A percentile compares a stretch with the other conserved stretches of the same genome.
phyloP scores from a whole-genome alignment of 768 basidiomycete genomes.

The Lactifluus hygrophoroides region DNA sequence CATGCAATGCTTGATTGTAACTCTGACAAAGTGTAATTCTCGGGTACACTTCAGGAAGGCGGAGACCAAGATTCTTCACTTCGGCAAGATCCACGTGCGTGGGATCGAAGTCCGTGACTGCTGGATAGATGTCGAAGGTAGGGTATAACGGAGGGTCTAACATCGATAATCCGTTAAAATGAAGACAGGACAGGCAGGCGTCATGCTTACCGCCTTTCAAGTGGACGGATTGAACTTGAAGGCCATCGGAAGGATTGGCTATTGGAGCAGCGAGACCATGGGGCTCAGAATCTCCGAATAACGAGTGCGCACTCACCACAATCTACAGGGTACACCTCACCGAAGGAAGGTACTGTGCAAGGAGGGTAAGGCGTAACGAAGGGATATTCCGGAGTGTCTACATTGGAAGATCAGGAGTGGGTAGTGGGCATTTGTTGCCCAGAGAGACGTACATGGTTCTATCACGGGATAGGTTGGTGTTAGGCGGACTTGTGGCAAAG shows the following conservation, averaged over 20 bases:
- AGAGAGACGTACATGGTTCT: conserved; percentile 3
- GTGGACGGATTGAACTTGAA: not conserved
- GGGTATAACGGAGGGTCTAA: conserved; percentile 1
- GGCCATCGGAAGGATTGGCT: not conserved
- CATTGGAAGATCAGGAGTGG: not conserved
- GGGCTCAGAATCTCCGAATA: not conserved
- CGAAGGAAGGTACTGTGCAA: not conserved
- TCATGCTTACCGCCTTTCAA: not conserved
- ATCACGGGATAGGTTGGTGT: not conserved
- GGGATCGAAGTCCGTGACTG: not conserved
- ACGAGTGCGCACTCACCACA: not conserved
- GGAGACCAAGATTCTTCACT: not conserved
- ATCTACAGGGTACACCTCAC: not conserved
- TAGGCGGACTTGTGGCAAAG: not conserved
- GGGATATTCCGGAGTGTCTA: conserved; percentile 4
- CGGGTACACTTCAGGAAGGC: conserved; percentile 4
- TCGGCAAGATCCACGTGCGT: not conserved
- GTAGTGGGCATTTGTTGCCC: not conserved
- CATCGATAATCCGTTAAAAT: not conserved
- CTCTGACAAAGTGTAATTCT: conserved; percentile 6
- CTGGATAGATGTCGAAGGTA: conserved; percentile 5
- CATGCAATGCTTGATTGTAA: not conserved
- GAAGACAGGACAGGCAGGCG: not conserved
- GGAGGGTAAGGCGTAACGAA: not conserved
- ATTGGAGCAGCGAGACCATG: not conserved